A percentile compares a stretch with the other conserved stretches of the same genome.
Evolutionary conservation across 495 filamentous ascomycete genomes (phyloP).

Genomic region (Geopyxis carbonaria): DNA sequence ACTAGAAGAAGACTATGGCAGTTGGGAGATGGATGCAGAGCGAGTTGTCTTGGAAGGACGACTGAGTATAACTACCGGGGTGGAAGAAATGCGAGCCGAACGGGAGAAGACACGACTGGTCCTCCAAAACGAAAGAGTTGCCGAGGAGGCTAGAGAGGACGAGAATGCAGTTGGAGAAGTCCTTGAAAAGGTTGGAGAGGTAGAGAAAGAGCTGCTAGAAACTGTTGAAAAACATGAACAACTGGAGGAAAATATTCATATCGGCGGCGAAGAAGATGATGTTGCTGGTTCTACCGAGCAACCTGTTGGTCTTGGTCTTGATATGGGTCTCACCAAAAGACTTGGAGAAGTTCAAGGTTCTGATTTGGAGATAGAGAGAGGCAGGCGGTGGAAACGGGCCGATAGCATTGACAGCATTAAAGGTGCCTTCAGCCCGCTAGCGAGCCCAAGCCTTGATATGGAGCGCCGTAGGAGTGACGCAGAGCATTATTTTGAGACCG

Average conservation of each 20-base stretch:
- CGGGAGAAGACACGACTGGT: slow-evolving; percentile 17
- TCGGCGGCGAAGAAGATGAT: slow-evolving; percentile 13
- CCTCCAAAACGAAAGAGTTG: slow-evolving; percentile 15
- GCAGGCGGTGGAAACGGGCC: slow-evolving; percentile 1
- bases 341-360: slow-evolving; percentile 3
- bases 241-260: slow-evolving; percentile 16
- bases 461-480: slow-evolving; percentile 1
- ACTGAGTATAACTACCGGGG: slow-evolving; percentile 9
- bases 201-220: slow-evolving; percentile 17
- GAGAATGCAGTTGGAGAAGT: slow-evolving; percentile 17
- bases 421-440: slow-evolving; percentile 2
- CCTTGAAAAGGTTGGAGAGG: slow-evolving; percentile 20
- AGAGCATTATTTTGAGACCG: not conserved
- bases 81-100: slow-evolving; percentile 15
- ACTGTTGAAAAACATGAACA: slow-evolving; percentile 20
- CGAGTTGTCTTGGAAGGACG: slow-evolving; percentile 22
- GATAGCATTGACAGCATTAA: slow-evolving; percentile 2
- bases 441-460: slow-evolving; percentile 1
- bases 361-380: slow-evolving; percentile 3
- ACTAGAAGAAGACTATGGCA: slow-evolving; percentile 61
- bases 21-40: slow-evolving; percentile 41
- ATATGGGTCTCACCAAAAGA: slow-evolving; percentile 4
- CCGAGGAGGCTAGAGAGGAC: slow-evolving; percentile 15
- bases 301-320: slow-evolving; percentile 2
- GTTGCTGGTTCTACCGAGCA: not conserved